These are phyloP conservation scores for Fusarium nematophilum DNA, from an alignment of 2,329 filamentous ascomycete genomes.

Conservation along the genomic window DNA sequence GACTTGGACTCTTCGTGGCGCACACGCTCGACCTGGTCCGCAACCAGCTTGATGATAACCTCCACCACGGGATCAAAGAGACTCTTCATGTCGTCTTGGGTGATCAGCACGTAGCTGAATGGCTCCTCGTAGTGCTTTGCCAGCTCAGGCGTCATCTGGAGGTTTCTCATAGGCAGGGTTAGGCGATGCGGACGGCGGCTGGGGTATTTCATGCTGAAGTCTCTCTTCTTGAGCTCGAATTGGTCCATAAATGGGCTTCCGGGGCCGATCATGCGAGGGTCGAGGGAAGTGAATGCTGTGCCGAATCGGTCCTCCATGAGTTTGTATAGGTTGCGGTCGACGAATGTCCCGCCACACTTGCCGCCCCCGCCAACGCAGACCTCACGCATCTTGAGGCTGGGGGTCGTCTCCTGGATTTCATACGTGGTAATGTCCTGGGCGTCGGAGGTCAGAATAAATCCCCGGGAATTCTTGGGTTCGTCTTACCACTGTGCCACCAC, in stretches of 20 bases:
- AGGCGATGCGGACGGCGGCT: constrained; percentile 10
- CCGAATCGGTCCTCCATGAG: constrained; percentile 21
- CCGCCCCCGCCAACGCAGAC: constrained; percentile 11
- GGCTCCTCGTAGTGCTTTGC: constrained; percentile 5
- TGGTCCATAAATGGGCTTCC: constrained; percentile 29
- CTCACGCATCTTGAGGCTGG: not conserved
- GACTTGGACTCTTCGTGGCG: not conserved
- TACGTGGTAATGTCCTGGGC: constrained; percentile 6
- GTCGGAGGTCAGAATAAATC: not conserved
- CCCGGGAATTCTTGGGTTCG: not conserved
- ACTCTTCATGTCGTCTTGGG: constrained; percentile 4
- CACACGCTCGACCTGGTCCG: constrained; percentile 3
- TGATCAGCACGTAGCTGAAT: not conserved
- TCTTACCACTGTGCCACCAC: constrained; percentile 10
- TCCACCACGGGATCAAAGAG: constrained; percentile 12
- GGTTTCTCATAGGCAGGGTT: not conserved
- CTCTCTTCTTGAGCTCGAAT: constrained; percentile 28
- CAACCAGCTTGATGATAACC: not conserved
- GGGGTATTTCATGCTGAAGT: constrained; percentile 24
- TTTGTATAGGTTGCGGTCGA: constrained; percentile 24
- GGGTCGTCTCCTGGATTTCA: not conserved
- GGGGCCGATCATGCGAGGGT: constrained; percentile 14
- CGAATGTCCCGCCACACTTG: constrained; percentile 23
- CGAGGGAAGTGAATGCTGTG: constrained; percentile 10
- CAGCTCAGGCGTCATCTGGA: not conserved